Evolutionary conservation across 768 basidiomycete genomes (phyloP), one percentile per base, ranked within the genome.

Genomic region (Cyclocybe cylindracea): DNA sequence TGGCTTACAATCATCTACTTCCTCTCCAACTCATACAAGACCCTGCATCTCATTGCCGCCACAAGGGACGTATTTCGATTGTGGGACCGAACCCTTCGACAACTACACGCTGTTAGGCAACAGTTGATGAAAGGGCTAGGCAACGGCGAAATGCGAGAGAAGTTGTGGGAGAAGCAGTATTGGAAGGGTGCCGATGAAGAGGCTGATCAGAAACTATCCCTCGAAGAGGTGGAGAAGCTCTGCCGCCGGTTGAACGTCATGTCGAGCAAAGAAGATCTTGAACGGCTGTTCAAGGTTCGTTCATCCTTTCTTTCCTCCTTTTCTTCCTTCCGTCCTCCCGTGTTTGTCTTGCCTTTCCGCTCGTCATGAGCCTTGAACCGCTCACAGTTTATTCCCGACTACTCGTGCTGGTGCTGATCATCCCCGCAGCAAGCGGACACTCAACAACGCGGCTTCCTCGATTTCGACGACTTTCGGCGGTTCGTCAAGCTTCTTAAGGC

Each of bases 1-100:
- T 97, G 94, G 91, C 78, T 96, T 54, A 91, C 91, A 0, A 83
- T 96, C 72, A 80, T 94, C 51, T 94, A 96, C 65, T 82, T 90
- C 44, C 72, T 87, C 50, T 84, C 87, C 48, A 86, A 82, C 36
- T 76, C 76, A 38, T 93, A 91, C 78, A 96, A 94, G 73, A 87
- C 89, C 0, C 78, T 94, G 14, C 92, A 98, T 62, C 77, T 96
- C 54, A 80, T 96, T 55, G 87, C 91, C 0, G 75, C 85, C 1
- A 85, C 86, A 0, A 68, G 72, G 46, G 76, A 76, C 16, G 65
- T 76, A 1, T 76, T 75, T 54, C 57, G 58, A 7, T 82, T 89
- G 56, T 79, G 86, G 62, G 80, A 90, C 52, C 73, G 74, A 44
- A 88, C 89, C 0, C 68, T 96, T 11, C 79, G 80, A 29, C 78